Evolutionary conservation across 106 monocot species (phyloP).

Genomic region (Posidonia australis): DNA sequence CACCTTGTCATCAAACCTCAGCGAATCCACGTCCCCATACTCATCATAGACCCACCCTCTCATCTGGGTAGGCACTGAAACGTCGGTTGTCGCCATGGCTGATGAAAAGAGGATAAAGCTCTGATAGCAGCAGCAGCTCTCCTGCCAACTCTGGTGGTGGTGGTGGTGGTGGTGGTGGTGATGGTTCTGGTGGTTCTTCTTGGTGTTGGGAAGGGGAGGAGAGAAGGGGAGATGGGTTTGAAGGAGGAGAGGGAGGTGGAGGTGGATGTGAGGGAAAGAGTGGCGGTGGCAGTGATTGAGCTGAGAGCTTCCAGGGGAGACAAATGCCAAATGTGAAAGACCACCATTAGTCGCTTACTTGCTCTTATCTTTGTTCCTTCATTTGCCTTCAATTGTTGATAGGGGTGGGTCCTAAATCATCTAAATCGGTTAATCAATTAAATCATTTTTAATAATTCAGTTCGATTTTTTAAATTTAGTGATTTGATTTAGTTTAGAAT

Average conservation of each 20-base stretch:
- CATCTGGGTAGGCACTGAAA: constrained; percentile 47
- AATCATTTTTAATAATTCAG: no score
- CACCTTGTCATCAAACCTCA: constrained; percentile 51
- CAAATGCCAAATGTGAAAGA: no score
- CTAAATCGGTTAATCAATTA: no score
- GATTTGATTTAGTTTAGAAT: no score
- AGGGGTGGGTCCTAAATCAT: no score
- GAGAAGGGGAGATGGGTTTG: not conserved
- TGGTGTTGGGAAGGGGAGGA: not conserved
- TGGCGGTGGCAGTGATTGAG: not conserved
- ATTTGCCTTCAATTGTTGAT: no score
- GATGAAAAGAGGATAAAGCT: not conserved
- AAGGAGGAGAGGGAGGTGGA: not conserved
- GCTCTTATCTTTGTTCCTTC: no score
- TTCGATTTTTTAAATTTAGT: no score
- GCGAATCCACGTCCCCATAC: constrained; percentile 52
- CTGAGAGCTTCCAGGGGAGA: not conserved
- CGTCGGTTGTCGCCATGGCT: no score
- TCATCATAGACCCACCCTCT: constrained; percentile 78
- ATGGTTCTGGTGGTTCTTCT: not conserved
- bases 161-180: not conserved
- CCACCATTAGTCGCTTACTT: no score
- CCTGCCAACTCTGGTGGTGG: not conserved
- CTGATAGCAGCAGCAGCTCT: not conserved
- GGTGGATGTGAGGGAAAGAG: not conserved